Conservation (phyloP, 164 flowering plant species). For the Vitis rupestris region DNA sequence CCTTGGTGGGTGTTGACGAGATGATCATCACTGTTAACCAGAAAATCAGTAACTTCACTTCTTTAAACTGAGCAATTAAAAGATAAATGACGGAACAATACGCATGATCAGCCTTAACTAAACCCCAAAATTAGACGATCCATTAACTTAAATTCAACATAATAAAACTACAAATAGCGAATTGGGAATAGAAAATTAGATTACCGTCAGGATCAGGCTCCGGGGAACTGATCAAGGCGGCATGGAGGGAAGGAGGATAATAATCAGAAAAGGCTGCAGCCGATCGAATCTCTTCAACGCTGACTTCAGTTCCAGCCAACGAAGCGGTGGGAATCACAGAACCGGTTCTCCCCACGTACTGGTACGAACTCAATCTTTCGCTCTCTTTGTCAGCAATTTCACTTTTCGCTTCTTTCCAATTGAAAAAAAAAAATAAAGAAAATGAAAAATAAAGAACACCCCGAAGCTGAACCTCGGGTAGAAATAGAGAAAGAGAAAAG, state of each 20-base stretch:
- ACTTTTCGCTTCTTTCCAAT: constrained; percentile 12
- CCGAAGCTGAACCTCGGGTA: not conserved
- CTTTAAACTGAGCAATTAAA: not conserved
- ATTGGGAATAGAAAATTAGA: not conserved
- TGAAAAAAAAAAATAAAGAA: not conserved
- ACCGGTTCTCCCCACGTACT: constrained; percentile 61
- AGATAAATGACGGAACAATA: not conserved
- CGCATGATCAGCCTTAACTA: not conserved
- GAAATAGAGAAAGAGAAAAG: not conserved
- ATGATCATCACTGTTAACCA: too few species aligned
- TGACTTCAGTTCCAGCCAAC: constrained; percentile 58
- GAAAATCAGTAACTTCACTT: too few species aligned
- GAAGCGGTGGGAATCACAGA: constrained; percentile 52
- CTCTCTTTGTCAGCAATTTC: constrained; percentile 32
- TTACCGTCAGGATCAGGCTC: constrained; percentile 51
- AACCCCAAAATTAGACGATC: not conserved
- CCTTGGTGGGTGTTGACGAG: too few species aligned
- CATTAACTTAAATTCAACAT: too few species aligned
- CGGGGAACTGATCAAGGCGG: constrained; percentile 59
- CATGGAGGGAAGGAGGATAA: constrained; percentile 75
- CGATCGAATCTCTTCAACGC: constrained; percentile 86
- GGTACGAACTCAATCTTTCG: constrained; percentile 64
- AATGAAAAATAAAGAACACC: not conserved
- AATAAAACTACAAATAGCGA: not conserved
- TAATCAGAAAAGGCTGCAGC: constrained; percentile 50